Conservation (phyloP, 345 rosid genomes). For the Reutealis trisperma region DNA sequence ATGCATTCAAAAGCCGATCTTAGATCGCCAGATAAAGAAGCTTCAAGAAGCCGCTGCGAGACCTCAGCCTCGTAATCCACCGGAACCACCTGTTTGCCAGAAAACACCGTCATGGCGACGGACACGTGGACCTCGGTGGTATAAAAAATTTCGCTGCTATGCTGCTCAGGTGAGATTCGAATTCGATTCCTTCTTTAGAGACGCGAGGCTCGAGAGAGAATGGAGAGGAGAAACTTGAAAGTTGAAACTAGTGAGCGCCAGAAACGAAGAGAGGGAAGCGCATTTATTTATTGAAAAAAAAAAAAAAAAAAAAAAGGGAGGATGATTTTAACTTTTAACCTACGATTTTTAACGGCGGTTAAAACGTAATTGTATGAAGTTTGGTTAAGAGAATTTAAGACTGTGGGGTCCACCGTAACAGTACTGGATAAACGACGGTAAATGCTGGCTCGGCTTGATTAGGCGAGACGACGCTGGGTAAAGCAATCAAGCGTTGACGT, state of each 20-base stretch:
- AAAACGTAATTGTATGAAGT: not conserved
- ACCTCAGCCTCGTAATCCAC: conserved; percentile 81
- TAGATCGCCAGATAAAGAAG: conserved; percentile 64
- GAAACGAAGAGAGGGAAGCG: conserved; percentile 18
- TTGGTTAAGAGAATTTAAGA: not conserved
- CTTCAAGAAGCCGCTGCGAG: conserved; percentile 83
- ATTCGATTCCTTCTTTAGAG: conserved; percentile 10
- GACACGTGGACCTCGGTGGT: conserved; percentile 11
- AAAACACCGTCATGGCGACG: conserved; percentile 67
- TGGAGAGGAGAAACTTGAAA: conserved; percentile 36
- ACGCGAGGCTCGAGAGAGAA: conserved; percentile 49
- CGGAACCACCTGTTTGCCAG: conserved; percentile 89
- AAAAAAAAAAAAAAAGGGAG: not conserved
- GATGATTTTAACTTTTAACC: conserved; percentile 7
- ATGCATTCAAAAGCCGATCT: conserved; percentile 60
- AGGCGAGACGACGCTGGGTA: not conserved
- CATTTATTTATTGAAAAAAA: conserved; percentile 37
- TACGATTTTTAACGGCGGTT: conserved; percentile 16
- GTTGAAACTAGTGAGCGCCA: conserved; percentile 67
- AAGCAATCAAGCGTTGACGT: not conserved
- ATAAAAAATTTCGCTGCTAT: conserved; percentile 12
- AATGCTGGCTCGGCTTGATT: conserved; percentile 10
- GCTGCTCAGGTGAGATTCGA: conserved; percentile 16
- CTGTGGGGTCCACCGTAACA: conserved; percentile 14
- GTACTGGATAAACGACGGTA: conserved; percentile 2